phyloP scores from a whole-genome alignment of 2,329 filamentous ascomycete species.

The Fusarium subglutinans region DNA sequence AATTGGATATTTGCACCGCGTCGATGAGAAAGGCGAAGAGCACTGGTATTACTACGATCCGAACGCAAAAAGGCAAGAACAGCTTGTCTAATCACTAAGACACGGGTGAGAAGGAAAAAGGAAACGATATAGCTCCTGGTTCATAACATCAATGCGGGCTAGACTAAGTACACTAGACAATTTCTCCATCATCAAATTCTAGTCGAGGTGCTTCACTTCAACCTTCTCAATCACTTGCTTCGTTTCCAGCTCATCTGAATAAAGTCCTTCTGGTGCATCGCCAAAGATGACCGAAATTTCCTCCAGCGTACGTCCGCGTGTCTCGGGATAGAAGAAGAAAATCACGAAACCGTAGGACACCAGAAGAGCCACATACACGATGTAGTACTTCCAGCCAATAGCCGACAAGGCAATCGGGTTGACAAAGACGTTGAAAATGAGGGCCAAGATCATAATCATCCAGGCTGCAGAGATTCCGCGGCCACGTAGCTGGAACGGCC shows the following conservation, averaged over 20 bases:
- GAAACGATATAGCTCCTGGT: not conserved
- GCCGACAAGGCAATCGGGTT: slow-evolving; percentile 1
- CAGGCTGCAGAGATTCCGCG: slow-evolving; percentile 13
- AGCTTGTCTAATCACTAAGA: rapidly evolving
- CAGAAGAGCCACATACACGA: slow-evolving; percentile 6
- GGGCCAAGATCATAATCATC: slow-evolving; percentile 15
- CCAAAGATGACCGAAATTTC: slow-evolving; percentile 14
- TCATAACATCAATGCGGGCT: not conserved
- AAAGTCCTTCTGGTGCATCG: slow-evolving; percentile 10
- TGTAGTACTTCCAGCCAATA: slow-evolving; percentile 18
- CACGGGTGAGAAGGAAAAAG: not conserved
- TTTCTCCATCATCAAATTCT: not conserved
- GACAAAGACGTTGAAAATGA: slow-evolving; percentile 18
- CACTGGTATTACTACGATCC: rapidly evolving
- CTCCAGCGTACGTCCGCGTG: not conserved
- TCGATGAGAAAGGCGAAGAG: not conserved
- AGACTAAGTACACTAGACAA: not conserved
- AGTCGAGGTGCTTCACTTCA: slow-evolving; percentile 14
- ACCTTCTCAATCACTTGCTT: slow-evolving; percentile 8
- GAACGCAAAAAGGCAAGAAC: not conserved
- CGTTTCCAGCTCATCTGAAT: not conserved
- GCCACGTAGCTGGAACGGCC: slow-evolving; percentile 17
- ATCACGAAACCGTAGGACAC: slow-evolving; percentile 10
- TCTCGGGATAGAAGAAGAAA: slow-evolving; percentile 19
- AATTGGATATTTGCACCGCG: not conserved